Conservation (phyloP, 352 stramenopile genomes). For the Halophytophthora polymorphica region DNA sequence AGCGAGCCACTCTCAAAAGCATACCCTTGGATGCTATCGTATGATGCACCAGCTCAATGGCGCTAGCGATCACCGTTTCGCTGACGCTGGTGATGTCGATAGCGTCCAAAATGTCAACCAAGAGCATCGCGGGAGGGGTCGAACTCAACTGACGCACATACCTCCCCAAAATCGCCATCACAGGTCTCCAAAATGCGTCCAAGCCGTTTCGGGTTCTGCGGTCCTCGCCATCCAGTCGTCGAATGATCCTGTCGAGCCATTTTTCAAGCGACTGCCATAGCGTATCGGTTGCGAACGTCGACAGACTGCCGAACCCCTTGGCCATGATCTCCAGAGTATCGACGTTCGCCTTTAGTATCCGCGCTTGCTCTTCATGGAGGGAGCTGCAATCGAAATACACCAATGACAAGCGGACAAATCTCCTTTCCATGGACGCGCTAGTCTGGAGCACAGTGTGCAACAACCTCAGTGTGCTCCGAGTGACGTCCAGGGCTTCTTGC, state of each 20-base stretch:
- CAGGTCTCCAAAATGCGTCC: conserved; percentile 22
- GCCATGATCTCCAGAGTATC: conserved; percentile 29
- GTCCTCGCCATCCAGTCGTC: conserved; percentile 2
- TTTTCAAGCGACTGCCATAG: conserved; percentile 38
- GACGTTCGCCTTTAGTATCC: conserved; percentile 15
- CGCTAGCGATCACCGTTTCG: conserved; percentile 11
- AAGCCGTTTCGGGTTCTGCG: conserved; percentile 10
- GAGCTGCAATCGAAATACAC: conserved; percentile 30
- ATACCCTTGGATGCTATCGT: conserved; percentile 23
- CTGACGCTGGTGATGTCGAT: conserved; percentile 17
- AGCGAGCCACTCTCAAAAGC: conserved; percentile 22
- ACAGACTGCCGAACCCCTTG: conserved; percentile 18
- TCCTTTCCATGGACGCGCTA: conserved; percentile 23
- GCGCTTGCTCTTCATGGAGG: conserved; percentile 10
- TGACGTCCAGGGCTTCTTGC: conserved; percentile 21
- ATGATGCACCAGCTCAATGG: conserved; percentile 22
- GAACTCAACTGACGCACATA: conserved; percentile 23
- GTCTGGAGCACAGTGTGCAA: conserved; percentile 33
- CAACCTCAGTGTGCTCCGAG: conserved; percentile 29
- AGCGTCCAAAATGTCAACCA: conserved; percentile 24
- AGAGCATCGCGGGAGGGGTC: conserved; percentile 17
- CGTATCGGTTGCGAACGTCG: conserved; percentile 26
- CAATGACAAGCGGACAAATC: conserved; percentile 31
- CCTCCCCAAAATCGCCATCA: conserved; percentile 22
- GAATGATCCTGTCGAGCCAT: conserved; percentile 24